Evolutionary conservation across 352 stramenopile genomes (phyloP).

Genomic region (Globisporangium alternatum): DNA sequence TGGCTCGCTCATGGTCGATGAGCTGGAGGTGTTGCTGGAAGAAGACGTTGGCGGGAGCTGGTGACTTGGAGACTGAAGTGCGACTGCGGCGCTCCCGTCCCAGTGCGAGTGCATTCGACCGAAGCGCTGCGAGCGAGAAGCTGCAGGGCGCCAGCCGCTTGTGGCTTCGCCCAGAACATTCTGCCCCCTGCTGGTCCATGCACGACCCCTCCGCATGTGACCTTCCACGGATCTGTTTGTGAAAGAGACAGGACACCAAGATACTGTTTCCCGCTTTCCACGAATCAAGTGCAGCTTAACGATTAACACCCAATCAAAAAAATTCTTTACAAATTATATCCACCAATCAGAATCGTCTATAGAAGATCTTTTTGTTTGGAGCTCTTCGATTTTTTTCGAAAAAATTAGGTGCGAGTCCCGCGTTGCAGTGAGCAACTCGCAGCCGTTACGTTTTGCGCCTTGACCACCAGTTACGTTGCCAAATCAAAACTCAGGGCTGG

Average conservation of each 20-base stretch:
- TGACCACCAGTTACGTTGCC: background rate
- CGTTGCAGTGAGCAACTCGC: background rate
- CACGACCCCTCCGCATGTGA: background rate
- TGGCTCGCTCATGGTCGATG: constrained; percentile 12
- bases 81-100: background rate
- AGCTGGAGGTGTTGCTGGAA: background rate
- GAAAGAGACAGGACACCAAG: constrained; percentile 1
- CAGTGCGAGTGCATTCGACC: background rate
- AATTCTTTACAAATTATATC: background rate
- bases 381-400: constrained; percentile 7
- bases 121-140: background rate
- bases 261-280: constrained; percentile 2
- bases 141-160: background rate
- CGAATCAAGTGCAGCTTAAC: background rate
- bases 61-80: constrained; percentile 11
- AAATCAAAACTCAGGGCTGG: constrained; percentile 44
- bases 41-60: constrained; percentile 1
- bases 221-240: constrained; percentile 11
- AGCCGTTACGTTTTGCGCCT: background rate
- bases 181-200: background rate
- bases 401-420: background rate
- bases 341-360: constrained; percentile 10
- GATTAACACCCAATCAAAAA: constrained; percentile 8
- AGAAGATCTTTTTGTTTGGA: constrained; percentile 7
- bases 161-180: background rate